Evolutionary conservation across 345 rosid species (phyloP), one percentile per base, ranked within the genome.

Genomic region (Eucalyptus sp.): DNA sequence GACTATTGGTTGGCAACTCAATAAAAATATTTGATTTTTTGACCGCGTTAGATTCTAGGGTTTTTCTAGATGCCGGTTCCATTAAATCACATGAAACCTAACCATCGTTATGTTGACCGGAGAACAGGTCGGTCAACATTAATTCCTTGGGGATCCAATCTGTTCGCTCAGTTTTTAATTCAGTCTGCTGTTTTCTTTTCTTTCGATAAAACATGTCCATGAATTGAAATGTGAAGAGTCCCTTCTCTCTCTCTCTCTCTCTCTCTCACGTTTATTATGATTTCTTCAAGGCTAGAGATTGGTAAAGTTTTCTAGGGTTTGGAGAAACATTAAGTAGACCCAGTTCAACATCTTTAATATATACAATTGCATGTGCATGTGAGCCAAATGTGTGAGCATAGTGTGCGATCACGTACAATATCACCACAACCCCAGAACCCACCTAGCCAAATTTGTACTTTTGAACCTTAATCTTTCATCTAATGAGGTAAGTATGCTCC

Each of bases 51-150:
- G 50, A 49, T 87, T 62, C 66, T 50, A 89, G 81, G 88, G 85
- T 86, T 33, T 89, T 54, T 89, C 48, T 41, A 76, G 84, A 76
- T 76, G 84, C 84, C 29, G 20, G 27, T 76, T 76, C 11, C 48
- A 76, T 76, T 22, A 76, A 76, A 37, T 76, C 5, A 37, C 48
- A 76, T 41, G 16, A 76, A 41, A 76, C 43, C 84, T 76, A 20
- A 41, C 48, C 84, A 76, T 76, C 22, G 84, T 41, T 76, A 22
- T 51, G 50, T 89, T 91, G 91, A 91, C 90, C 86, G 86, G 90
- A 91, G 90, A 93, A 90, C 91, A 90, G 33, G 10, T 83, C 92
- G 66, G 91, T 91, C 91, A 91, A 90, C 89, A 86, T 46, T 76
- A 76, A 50, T 60, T 81, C 60, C 88, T 87, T 46, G 90, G 88